Evolutionary conservation across 768 basidiomycete genomes (phyloP), one percentile per base, ranked within the genome.

Genomic region (Lanmaoa pseudosensibilis): DNA sequence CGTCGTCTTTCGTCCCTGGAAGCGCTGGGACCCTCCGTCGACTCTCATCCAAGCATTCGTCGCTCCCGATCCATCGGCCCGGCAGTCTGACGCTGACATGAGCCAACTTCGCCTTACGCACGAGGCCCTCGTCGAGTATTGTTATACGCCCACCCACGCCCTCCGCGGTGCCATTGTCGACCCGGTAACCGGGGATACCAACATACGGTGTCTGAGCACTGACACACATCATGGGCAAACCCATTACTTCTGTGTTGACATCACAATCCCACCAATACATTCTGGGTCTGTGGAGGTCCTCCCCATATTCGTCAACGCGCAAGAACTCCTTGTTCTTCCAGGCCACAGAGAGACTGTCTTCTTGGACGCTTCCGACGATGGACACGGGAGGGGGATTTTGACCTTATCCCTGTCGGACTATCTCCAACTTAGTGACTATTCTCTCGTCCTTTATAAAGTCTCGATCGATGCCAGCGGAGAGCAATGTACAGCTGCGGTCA

Each of bases 31-130:
- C 11, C 57, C 50, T 51, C 55, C 54, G 3, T 41, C 32, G 43
- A 58, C 59, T 15, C 62, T 64, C 19, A 54, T 67, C 32, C 65
- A 66, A 15, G 60, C 47, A n/a, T 65, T 68, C 30, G 40, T 54
- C 25, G 23, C 25, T 12, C 65, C 63, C 8, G 43, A 62, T 9
- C 4, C 56, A 40, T 39, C 8, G 23, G 9, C 13, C 7, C n/a
- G 32, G n/a, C 33, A 7, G 23, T 19, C 49, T 21, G 36, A 45
- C 15, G 13, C 23, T 9, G 46, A 49, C 25, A 34, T 7, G 23
- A 30, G 21, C 21, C 57, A 46, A 36, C 59, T 67, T 44, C 54
- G 27, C 5, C 65, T 66, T n/a, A 55, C 66, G 12, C 65, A 66
- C 21, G 65, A 65, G 45, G 37, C 48, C 30, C 55, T 66, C 8